phyloP scores from a whole-genome alignment of 2,329 filamentous ascomycete species.

The Nigrospora osmanthi region DNA sequence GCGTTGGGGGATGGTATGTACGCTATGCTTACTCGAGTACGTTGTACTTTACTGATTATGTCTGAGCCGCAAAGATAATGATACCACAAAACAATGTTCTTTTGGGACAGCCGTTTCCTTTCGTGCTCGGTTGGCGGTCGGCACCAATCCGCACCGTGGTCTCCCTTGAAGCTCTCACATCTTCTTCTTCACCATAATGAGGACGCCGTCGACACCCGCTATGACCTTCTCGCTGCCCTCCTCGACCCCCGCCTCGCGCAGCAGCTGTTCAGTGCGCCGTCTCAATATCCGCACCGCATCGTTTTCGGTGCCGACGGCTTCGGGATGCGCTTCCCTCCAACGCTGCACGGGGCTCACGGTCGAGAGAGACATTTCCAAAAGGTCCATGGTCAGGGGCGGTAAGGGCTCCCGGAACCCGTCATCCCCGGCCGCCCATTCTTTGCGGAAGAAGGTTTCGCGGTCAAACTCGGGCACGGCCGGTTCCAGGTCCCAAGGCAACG shows the following conservation, averaged over 20 bases:
- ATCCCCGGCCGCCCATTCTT: slow-evolving; percentile 28
- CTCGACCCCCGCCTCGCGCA: slow-evolving; percentile 26
- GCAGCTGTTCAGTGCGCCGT: slow-evolving; percentile 8
- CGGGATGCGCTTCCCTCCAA: slow-evolving; percentile 29
- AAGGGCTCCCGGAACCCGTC: slow-evolving; percentile 17
- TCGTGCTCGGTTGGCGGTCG: no score
- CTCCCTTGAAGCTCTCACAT: not conserved
- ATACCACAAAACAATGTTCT: no score
- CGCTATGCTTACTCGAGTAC: no score
- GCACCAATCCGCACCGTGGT: no score
- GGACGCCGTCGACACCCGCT: slow-evolving; percentile 3
- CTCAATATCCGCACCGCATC: slow-evolving; percentile 25
- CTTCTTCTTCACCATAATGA: slow-evolving; percentile 6
- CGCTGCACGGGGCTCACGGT: slow-evolving; percentile 30
- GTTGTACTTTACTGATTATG: no score
- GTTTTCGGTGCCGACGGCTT: slow-evolving; percentile 23
- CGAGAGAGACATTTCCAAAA: slow-evolving; percentile 14
- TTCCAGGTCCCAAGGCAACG: slow-evolving; percentile 40
- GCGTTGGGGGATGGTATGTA: no score
- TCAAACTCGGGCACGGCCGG: slow-evolving; percentile 28
- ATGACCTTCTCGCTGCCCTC: slow-evolving; percentile 21
- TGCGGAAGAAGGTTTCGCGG: slow-evolving; percentile 25
- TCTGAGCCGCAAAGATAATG: no score
- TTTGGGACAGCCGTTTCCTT: no score
- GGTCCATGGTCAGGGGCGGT: slow-evolving; percentile 11